These are phyloP conservation scores for Diplodia mutila DNA, from an alignment of 2,329 filamentous ascomycete genomes.

Conservation along the genomic window DNA sequence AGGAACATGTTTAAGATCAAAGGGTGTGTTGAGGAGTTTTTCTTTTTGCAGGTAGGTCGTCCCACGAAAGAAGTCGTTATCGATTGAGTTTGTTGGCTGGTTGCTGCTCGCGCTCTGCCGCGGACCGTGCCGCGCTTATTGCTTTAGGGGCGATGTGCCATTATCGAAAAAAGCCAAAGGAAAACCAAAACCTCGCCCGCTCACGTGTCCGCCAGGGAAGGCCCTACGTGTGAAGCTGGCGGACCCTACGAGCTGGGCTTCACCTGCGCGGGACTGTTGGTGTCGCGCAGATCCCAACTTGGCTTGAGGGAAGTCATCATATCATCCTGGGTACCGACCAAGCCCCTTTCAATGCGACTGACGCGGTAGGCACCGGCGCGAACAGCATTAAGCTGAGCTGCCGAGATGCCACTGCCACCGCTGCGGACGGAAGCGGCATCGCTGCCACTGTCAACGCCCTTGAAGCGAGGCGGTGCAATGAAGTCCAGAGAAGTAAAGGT, in stretches of 20 bases:
- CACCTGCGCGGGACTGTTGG: slow-evolving; percentile 10
- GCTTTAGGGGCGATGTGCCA: slow-evolving; percentile 9
- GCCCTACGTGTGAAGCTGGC: background rate
- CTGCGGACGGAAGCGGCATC: slow-evolving; percentile 61
- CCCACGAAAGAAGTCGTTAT: slow-evolving; percentile 21
- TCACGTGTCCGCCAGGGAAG: background rate
- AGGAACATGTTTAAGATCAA: background rate
- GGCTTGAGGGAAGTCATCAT: slow-evolving; percentile 63
- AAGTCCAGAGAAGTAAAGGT: slow-evolving; percentile 83
- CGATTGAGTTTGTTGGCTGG: slow-evolving; percentile 11
- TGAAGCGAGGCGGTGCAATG: slow-evolving; percentile 75
- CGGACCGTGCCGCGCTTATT: slow-evolving; percentile 13
- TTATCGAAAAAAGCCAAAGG: slow-evolving; percentile 17
- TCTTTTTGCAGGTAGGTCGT: slow-evolving; percentile 16
- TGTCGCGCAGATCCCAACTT: slow-evolving; percentile 54
- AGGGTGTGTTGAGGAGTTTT: background rate
- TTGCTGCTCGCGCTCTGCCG: slow-evolving; percentile 8
- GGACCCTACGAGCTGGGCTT: background rate
- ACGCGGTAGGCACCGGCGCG: slow-evolving; percentile 84
- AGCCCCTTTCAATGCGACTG: slow-evolving; percentile 78
- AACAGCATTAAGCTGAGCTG: slow-evolving; percentile 69
- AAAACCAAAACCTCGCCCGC: slow-evolving; percentile 3
- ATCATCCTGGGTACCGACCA: slow-evolving; percentile 76
- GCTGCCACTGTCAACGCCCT: slow-evolving; percentile 47
- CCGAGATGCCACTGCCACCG: slow-evolving; percentile 77